Evolutionary conservation across 148 eudicot genomes (phyloP), one percentile per base, ranked within the genome.

Genomic region (Arctostaphylos glauca): DNA sequence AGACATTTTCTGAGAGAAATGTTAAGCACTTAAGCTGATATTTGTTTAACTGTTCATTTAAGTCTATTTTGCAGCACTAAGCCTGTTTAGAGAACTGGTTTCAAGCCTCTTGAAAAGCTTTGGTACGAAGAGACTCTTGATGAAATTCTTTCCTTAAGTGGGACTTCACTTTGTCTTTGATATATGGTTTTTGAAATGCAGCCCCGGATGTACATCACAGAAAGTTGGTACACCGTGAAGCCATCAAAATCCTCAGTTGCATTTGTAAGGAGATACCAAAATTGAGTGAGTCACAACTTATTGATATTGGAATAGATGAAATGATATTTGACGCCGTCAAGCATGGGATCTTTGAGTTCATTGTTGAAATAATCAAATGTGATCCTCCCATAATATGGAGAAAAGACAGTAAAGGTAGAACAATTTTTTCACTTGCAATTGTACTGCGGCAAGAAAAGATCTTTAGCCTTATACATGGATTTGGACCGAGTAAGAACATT

Each of bases 401-500:
- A 58, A 74, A 68, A 56, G 79, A 81, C 31, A 59, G 48, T 16
- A 52, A 81, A 25, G 73, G 79, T 46, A 49, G 79, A 58, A 56
- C 67, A 16, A 73, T 81, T 54, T 81, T 81, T 23, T 49, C 74
- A 3, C 55, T 31, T 82, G 72, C 84, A 14, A 60, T 82, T 59
- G 75, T 75, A 4, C 25, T 56, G 25, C 79, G 79, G 64, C 84
- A 82, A 41, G 79, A 25, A 19, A 75, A 74, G 66, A 75, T 82
- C 38, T 82, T 74, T 70, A 74, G 74, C 74, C 54, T 58, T 8
- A 47, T 82, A 67, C 31, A 81, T 73, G 83, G 83, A 74, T 72
- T 72, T 21, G 67, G 67, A 62, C n/a, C 14, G 12, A 62, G 67
- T 31, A 62, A 62, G 67, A 62, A 62, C 38, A 62, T 62, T 62